Evolutionary conservation across 1,284 basidiomycete species (phyloP).

Genomic region (Microbotryum saponariae): DNA sequence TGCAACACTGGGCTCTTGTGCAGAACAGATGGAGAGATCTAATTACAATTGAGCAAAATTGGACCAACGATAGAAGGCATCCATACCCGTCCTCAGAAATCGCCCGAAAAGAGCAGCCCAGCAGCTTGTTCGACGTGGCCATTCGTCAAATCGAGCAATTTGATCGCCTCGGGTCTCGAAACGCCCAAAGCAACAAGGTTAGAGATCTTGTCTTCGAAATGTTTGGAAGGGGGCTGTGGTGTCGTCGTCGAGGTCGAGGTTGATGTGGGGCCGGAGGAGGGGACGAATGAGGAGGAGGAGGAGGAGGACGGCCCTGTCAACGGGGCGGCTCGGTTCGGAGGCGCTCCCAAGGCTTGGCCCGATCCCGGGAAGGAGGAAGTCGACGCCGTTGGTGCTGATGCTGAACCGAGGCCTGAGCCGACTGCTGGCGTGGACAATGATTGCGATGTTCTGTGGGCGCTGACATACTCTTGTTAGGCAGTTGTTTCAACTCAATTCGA

Average conservation of each 20-base stretch:
- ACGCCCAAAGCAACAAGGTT: slow-evolving; percentile 65
- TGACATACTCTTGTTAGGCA: background rate
- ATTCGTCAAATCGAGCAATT: slow-evolving; percentile 64
- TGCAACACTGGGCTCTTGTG: no score
- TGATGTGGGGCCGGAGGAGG: slow-evolving; percentile 38
- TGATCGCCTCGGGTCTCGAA: slow-evolving; percentile 63
- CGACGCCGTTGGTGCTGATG: slow-evolving; percentile 2
- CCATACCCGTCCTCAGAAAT: background rate
- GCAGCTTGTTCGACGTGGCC: slow-evolving; percentile 86
- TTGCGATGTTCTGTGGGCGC: slow-evolving; percentile 1
- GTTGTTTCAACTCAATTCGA: background rate
- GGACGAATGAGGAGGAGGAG: background rate
- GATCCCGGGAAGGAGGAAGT: slow-evolving; percentile 35
- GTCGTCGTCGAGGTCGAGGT: slow-evolving; percentile 23
- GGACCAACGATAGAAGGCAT: no score
- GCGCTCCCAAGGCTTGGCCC: slow-evolving; percentile 33
- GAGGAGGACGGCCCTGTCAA: background rate
- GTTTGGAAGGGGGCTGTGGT: slow-evolving; percentile 2
- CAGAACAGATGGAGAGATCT: no score
- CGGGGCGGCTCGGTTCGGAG: background rate
- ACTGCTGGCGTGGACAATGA: slow-evolving; percentile 21
- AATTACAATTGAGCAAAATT: no score
- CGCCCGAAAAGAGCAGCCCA: slow-evolving; percentile 63
- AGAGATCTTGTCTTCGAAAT: slow-evolving; percentile 35
- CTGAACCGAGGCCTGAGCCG: slow-evolving; percentile 8